Evolutionary conservation across 2,329 filamentous ascomycete species (phyloP).

Genomic region (Colletotrichum zoysiae): DNA sequence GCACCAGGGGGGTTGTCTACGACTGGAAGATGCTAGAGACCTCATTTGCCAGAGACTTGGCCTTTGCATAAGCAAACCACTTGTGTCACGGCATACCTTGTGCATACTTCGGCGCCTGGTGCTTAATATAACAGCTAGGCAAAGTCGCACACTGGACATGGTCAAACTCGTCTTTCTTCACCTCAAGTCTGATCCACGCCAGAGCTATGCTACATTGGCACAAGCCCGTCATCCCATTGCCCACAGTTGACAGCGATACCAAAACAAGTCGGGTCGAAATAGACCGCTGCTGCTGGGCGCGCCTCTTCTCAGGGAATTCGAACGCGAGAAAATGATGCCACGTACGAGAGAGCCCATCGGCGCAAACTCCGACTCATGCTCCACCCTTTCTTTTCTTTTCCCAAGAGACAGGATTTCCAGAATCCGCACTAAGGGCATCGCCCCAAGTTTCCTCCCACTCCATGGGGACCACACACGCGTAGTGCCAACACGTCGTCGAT

Average conservation of each 20-base stretch:
- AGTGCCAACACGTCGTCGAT: slow-evolving; percentile 33
- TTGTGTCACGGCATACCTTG: neutral
- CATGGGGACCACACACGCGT: slow-evolving; percentile 11
- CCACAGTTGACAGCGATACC: slow-evolving; percentile 22
- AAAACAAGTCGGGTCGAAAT: slow-evolving; percentile 1
- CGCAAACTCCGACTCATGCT: slow-evolving; percentile 26
- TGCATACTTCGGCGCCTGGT: neutral
- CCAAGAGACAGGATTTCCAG: neutral
- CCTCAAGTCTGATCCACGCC: slow-evolving; percentile 34
- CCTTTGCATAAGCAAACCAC: neutral
- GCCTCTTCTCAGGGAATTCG: slow-evolving; percentile 3
- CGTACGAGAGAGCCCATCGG: slow-evolving; percentile 17
- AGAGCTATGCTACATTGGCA: slow-evolving; percentile 19
- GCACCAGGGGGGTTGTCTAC: neutral
- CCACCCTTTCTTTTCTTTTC: neutral
- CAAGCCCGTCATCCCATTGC: slow-evolving; percentile 20
- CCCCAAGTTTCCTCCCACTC: slow-evolving; percentile 28
- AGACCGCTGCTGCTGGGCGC: neutral
- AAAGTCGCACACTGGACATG: slow-evolving; percentile 13
- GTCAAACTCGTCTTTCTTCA: neutral
- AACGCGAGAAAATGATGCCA: slow-evolving; percentile 17
- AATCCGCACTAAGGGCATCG: slow-evolving; percentile 30
- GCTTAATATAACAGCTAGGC: slow-evolving; percentile 4
- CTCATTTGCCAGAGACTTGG: neutral
- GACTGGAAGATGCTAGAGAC: neutral